Conservation (phyloP, 1,139 yeast genomes). For the Debaryomyces subglobosus region DNA sequence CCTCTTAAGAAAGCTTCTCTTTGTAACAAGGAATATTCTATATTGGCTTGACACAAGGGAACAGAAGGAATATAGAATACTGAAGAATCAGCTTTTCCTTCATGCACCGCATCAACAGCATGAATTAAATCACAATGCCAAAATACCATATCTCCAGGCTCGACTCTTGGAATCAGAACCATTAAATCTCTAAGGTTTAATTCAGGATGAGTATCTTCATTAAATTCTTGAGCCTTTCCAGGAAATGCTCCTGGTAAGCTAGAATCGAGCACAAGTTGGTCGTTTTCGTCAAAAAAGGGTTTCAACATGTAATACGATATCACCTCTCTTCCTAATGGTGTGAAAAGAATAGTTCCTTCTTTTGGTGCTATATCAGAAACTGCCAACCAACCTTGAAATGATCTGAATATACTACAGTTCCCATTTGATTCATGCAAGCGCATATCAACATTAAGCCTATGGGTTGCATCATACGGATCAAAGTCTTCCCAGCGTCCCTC, state of each 20-base stretch:
- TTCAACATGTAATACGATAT: constrained; percentile 47
- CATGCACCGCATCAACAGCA: constrained; percentile 48
- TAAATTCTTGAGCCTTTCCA: constrained; percentile 23
- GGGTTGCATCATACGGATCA: constrained; percentile 45
- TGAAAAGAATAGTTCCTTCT: constrained; percentile 48
- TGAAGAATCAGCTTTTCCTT: constrained; percentile 26
- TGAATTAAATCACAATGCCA: constrained; percentile 56
- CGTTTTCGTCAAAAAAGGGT: constrained; percentile 42
- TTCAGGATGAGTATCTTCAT: constrained; percentile 27
- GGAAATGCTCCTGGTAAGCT: constrained; percentile 31
- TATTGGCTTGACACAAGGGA: constrained; percentile 29
- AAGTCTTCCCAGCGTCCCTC: constrained; percentile 51
- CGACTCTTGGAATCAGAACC: constrained; percentile 36
- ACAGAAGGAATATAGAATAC: constrained; percentile 27
- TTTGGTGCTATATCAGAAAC: constrained; percentile 33
- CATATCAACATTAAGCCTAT: constrained; percentile 37
- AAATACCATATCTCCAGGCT: constrained; percentile 47
- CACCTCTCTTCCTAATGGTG: constrained; percentile 39
- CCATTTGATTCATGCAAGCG: constrained; percentile 31
- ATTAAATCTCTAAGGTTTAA: constrained; percentile 28
- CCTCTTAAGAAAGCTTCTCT: constrained; percentile 27
- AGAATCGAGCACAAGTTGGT: constrained; percentile 20
- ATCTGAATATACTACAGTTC: constrained; percentile 45
- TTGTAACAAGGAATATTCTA: constrained; percentile 25
- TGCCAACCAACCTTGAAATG: constrained; percentile 43